phyloP scores from a whole-genome alignment of 768 basidiomycete species.

The Mycena polygramma region DNA sequence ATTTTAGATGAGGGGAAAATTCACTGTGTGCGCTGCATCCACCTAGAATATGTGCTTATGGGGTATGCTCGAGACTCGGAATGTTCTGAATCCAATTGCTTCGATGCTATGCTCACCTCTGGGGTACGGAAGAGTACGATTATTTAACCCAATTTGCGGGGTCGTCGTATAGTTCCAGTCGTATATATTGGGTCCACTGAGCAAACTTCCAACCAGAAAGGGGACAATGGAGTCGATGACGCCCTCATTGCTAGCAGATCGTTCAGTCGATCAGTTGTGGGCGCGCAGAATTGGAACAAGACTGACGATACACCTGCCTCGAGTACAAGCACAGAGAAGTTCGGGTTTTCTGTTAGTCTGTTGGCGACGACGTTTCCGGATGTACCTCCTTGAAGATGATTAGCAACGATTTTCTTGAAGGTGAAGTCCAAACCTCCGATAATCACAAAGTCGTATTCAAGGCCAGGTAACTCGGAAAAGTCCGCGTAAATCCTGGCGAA shows the following conservation, averaged over 20 bases:
- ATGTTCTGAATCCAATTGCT: no score
- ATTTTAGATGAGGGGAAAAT: neutral
- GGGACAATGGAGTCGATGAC: neutral
- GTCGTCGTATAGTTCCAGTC: neutral
- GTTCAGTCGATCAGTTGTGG: neutral
- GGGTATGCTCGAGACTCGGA: no score
- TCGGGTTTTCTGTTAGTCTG: neutral
- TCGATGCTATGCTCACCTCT: no score
- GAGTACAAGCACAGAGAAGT: neutral
- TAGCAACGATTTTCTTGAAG: neutral
- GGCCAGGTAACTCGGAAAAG: neutral
- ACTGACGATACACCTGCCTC: neutral
- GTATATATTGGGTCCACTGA: neutral
- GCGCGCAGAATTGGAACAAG: neutral
- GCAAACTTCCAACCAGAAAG: neutral
- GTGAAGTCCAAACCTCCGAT: neutral
- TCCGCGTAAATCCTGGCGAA: neutral
- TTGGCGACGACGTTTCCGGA: neutral
- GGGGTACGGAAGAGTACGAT: neutral
- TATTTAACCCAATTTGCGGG: neutral
- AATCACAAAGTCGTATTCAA: neutral
- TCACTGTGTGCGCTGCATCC: constrained; percentile 4
- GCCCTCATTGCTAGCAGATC: neutral
- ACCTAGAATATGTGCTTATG: constrained; percentile 1
- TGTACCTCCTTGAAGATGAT: neutral